Evolutionary conservation across 495 filamentous ascomycete genomes (phyloP).

Genomic region (Podospora tetraspora): DNA sequence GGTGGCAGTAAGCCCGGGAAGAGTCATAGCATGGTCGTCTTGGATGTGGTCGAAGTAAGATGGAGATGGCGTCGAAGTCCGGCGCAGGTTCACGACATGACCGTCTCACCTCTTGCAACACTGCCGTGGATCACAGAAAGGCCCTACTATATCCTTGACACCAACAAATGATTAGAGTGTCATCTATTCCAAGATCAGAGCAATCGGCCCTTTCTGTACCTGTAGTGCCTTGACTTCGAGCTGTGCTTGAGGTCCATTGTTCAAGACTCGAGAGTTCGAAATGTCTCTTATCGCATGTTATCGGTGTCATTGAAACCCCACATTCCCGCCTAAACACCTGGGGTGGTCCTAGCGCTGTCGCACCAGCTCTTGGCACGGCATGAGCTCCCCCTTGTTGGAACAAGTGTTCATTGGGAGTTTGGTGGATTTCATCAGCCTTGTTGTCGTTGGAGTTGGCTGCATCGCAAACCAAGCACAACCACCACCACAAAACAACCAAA

Average conservation of each 20-base stretch:
- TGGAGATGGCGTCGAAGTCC: background rate
- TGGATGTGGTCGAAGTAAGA: background rate
- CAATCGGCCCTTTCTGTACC: no score
- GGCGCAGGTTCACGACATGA: background rate
- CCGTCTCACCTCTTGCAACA: background rate
- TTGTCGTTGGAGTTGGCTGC: slow-evolving; percentile 14
- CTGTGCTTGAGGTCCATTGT: background rate
- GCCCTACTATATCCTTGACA: no score
- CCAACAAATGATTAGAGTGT: no score
- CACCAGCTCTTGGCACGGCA: background rate
- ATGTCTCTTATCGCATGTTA: background rate
- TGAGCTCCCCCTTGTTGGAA: slow-evolving; percentile 7
- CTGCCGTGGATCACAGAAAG: no score
- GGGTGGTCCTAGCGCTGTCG: background rate
- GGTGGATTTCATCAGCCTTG: slow-evolving; percentile 21
- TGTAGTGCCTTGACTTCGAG: background rate
- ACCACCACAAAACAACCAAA: slow-evolving; percentile 20
- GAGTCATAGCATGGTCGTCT: no score
- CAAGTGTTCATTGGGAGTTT: slow-evolving; percentile 25
- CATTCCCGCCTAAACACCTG: background rate
- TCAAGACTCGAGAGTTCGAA: background rate
- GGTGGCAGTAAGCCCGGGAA: no score
- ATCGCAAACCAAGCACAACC: slow-evolving; percentile 10
- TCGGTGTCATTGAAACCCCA: background rate
- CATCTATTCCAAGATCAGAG: no score